Evolutionary conservation across 257 asterid genomes (phyloP), one percentile per base, ranked within the genome.

Genomic region (Nemophila menziesii): DNA sequence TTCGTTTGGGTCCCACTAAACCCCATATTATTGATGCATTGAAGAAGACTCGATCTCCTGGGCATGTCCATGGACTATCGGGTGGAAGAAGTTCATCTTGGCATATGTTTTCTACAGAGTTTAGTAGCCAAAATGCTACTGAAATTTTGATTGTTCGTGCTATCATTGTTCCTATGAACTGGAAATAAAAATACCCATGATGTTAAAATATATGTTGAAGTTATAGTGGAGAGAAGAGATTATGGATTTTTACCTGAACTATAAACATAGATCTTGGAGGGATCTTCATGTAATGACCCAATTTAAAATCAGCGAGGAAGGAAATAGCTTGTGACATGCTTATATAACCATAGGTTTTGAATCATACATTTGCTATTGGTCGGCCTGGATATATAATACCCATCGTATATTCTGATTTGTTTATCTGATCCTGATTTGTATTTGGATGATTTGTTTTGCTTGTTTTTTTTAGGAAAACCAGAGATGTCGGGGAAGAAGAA

Each of bases 201-300:
- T 12, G 6, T 29, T 29, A 29, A 12, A 5, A 29, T 12, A 29
- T 29, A 12, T 12, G 12, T 29, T 29, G 36, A 29, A 29, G 36
- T 29, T 29, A 29, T 29, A 29, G 36, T 29, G 12, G 36, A 29
- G n/a, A n/a, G n/a, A n/a, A n/a, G n/a, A n/a, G n/a, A n/a, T n/a
- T n/a, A n/a, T n/a, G n/a, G n/a, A n/a, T n/a, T n/a, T n/a, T n/a
- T 82, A 87, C 95, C 93, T 86, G 97, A 49, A 86, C 94, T 15
- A 86, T 67, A 58, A 86, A 86, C 94, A 86, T 86, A 0, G 94
- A 86, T 79, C 87, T 67, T 27, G 94, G 97, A 48, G 94, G 97
- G 53, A 86, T 86, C 82, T 86, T 86, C 97, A 82, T 82, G 78
- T 86, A 86, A 58, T 86, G 97, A 8, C 97, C 94, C 21, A 86